A percentile compares a stretch with the other conserved stretches of the same genome.
phyloP scores from a whole-genome alignment of 176 grass and related monocot genomes.

The Oryza meyeriana region DNA sequence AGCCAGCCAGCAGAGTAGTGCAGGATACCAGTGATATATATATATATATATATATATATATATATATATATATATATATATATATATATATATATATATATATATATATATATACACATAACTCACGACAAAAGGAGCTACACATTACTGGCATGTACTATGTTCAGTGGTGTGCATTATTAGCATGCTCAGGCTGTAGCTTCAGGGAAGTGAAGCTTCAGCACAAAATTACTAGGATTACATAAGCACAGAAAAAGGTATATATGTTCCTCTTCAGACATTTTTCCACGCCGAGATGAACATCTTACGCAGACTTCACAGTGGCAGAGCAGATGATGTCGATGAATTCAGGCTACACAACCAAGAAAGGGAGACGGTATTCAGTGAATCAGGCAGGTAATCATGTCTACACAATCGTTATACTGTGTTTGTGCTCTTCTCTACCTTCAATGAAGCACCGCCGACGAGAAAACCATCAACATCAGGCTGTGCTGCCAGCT shows the following conservation, averaged over 20 bases:
- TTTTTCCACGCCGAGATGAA: neutral
- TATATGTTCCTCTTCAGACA: neutral
- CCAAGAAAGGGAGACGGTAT: neutral
- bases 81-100: too few relatives aligned
- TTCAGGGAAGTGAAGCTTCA: too few relatives aligned
- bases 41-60: too few relatives aligned
- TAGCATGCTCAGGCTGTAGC: too few relatives aligned
- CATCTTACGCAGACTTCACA: constrained; percentile 57
- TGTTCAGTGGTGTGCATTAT: too few relatives aligned
- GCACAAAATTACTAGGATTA: too few relatives aligned
- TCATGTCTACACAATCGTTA: neutral
- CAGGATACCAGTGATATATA: too few relatives aligned
- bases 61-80: too few relatives aligned
- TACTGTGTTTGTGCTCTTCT: neutral
- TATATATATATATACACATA: too few relatives aligned
- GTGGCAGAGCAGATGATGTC: constrained; percentile 87
- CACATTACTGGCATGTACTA: too few relatives aligned
- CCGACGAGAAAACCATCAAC: constrained; percentile 84
- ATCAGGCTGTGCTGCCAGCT: constrained; percentile 65
- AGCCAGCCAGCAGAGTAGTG: too few relatives aligned
- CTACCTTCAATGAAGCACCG: constrained; percentile 94
- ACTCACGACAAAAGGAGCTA: too few relatives aligned
- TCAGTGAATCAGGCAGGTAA: neutral
- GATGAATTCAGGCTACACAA: constrained; percentile 70
- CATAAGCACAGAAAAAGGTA: neutral